Evolutionary conservation across 2,329 filamentous ascomycete species (phyloP), one percentile per base, ranked within the genome.

Genomic region (Endoconidiophora polonica): DNA sequence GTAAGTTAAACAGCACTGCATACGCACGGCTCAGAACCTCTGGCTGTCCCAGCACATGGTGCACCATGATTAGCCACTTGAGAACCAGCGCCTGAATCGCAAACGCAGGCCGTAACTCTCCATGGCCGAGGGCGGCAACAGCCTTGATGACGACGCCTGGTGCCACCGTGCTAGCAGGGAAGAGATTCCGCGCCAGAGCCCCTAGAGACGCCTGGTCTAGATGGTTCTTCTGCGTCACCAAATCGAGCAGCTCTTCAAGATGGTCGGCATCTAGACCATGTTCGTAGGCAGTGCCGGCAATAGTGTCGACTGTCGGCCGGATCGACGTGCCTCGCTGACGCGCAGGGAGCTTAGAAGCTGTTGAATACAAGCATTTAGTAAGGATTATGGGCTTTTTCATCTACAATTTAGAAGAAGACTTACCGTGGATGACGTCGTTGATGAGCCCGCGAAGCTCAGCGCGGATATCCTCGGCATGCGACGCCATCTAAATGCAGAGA

Each of bases 1-100:
- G 71, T 55, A 90, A 68, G 55, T 85, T 85, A 61, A 94, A 94
- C 3, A 94, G 63, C 16, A 90, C 75, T 0, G 77, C 71, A 58
- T 93, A 94, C 1, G 82, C 67, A 54, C 77, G 79, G 4, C 79
- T 79, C 45, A 94, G 63, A 6, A 80, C 66, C 5, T 66, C 67
- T 43, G 74, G 71, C 39, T 77, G 73, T 49, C 84, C 77, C 18
- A 91, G 63, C 43, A 81, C 66, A 57, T 86, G 81, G 59, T 88
- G 79, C 3, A 86, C 73, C 64, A 85, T 76, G 51, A 86, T 73
- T 46, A 93, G 68, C 86, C 86, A 94, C 63, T 76, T 80, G 54
- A 93, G 65, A 46, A 93, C 68, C 40, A 78, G 68, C 23, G 74
- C 74, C 63, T 94, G 86, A 0, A 84, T 75, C 42, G 73, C 69